Percentiles rank a stretch among this genome's conserved stretches.
phyloP scores from a whole-genome alignment of 2,329 filamentous ascomycete species.

The Fusarium tanahbumbuense region DNA sequence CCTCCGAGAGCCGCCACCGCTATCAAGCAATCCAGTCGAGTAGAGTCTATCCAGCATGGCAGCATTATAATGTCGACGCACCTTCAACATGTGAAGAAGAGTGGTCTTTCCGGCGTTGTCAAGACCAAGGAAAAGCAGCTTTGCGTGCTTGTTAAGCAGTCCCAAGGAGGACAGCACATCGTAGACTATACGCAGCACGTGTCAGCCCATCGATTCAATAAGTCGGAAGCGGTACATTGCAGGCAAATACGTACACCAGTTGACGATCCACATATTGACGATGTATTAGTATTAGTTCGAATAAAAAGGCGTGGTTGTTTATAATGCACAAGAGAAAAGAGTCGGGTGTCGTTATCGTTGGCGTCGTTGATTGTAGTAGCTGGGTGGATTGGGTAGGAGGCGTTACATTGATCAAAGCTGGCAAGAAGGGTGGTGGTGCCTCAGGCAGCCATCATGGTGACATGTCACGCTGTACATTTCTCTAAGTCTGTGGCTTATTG shows the following conservation, averaged over 20 bases:
- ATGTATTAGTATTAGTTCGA: constrained; percentile 43
- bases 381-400: constrained; percentile 38
- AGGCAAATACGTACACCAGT: constrained; percentile 81
- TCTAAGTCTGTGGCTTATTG: constrained; percentile 19
- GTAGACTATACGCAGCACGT: constrained; percentile 70
- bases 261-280: constrained; percentile 86
- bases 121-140: constrained; percentile 91
- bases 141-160: constrained; percentile 94
- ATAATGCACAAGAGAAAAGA: constrained; percentile 22
- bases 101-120: constrained; percentile 97
- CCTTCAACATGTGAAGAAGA: constrained; percentile 94
- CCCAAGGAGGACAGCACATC: constrained; percentile 89
- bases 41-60: constrained; percentile 4
- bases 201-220: constrained; percentile 47
- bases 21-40: constrained; percentile 1
- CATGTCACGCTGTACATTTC: constrained; percentile 37
- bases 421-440: constrained; percentile 47
- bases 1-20: constrained; percentile 4
- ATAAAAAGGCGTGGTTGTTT: constrained; percentile 30
- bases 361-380: constrained; percentile 39
- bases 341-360: constrained; percentile 42
- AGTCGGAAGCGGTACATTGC: constrained; percentile 15
- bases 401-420: constrained; percentile 45
- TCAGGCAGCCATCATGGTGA: constrained; percentile 44
- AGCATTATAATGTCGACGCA: constrained; percentile 55